Evolutionary conservation across 176 grass and related monocot species (phyloP), one percentile per base, ranked within the genome.

Genomic region (Luzula sylvatica): DNA sequence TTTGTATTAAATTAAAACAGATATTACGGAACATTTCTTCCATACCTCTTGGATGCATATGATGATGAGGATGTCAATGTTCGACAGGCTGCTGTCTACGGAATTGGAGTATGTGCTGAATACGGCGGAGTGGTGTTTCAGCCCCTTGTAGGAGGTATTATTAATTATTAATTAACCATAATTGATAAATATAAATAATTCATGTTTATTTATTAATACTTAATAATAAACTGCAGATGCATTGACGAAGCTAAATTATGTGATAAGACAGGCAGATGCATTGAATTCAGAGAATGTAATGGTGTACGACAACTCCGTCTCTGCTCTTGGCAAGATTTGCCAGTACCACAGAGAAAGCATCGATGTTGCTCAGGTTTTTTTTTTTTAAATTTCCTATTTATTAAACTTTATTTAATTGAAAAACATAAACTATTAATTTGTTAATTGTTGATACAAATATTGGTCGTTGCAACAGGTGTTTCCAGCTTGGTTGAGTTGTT

Each of bases 131-230:
- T 64, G 67, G 75, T 79, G 50, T 90, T 96, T 21, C 71, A 78
- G 25, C 81, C 84, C 79, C 60, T 96, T 61, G 85, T 96, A 60
- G 85, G 85, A 96, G 85, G 92, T 96, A n/a, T n/a, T n/a, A n/a
- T n/a, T n/a, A n/a, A n/a, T n/a, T n/a, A n/a, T n/a, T n/a, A n/a
- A 80, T 17, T 23, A n/a, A 20, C 12, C 13, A 67, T 23, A 14
- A 4, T 9, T 16, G 20, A 44, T 8, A 17, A 21, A 29, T 13
- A 23, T 56, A 5, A 45, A 16, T 13, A 17, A 1, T 14, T 18
- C 46, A 44, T 56, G 11, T 42, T 3, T 25, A 32, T 55, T 6
- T 13, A 19, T 18, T n/a, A n/a, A n/a, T 4, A 55, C 19, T 17
- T 15, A 42, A 48, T 65, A 60, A 47, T 52, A 6, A 23, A 1